Percentiles rank a stretch among this genome's conserved stretches.
phyloP scores from a whole-genome alignment of 2,329 filamentous ascomycete genomes.

The Claviceps humidiphila region DNA sequence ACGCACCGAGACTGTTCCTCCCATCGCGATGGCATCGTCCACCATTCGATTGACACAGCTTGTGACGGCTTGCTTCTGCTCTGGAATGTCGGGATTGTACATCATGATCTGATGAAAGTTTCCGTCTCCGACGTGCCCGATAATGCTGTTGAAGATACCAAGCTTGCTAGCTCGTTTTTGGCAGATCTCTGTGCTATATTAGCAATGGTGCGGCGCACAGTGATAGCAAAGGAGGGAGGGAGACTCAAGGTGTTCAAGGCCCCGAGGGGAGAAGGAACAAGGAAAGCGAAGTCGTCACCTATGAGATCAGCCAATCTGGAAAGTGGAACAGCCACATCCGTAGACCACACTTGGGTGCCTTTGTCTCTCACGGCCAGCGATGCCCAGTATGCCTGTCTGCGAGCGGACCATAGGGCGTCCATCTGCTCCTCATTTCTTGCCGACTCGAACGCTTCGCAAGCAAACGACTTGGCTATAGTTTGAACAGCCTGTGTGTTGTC shows the following conservation, averaged over 20 bases:
- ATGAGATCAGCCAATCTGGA: slow-evolving; percentile 60
- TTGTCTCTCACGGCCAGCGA: slow-evolving; percentile 51
- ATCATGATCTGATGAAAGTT: slow-evolving; percentile 52
- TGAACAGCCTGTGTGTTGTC: slow-evolving; percentile 44
- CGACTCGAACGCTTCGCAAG: slow-evolving; percentile 53
- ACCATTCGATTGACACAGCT: slow-evolving; percentile 57
- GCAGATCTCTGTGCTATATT: slow-evolving; percentile 36
- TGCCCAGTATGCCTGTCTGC: slow-evolving; percentile 64
- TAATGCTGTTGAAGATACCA: slow-evolving; percentile 51
- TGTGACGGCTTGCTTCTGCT: slow-evolving; percentile 40
- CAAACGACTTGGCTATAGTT: slow-evolving; percentile 33
- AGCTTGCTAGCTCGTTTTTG: slow-evolving; percentile 51
- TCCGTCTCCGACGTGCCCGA: slow-evolving; percentile 62
- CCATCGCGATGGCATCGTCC: slow-evolving; percentile 53
- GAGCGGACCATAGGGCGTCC: slow-evolving; percentile 58
- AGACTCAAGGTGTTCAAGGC: background rate
- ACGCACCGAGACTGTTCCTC: slow-evolving; percentile 53
- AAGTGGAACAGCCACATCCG: slow-evolving; percentile 68
- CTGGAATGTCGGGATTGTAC: slow-evolving; percentile 35
- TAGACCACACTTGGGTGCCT: slow-evolving; percentile 59
- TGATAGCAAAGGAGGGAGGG: background rate
- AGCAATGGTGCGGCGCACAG: too few relatives aligned
- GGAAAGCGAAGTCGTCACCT: slow-evolving; percentile 10
- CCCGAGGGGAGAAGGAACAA: background rate
- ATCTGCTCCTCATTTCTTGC: slow-evolving; percentile 51